These are phyloP conservation scores for Calocera viscosa DNA, from an alignment of 768 basidiomycete genomes.

Conservation along the genomic window DNA sequence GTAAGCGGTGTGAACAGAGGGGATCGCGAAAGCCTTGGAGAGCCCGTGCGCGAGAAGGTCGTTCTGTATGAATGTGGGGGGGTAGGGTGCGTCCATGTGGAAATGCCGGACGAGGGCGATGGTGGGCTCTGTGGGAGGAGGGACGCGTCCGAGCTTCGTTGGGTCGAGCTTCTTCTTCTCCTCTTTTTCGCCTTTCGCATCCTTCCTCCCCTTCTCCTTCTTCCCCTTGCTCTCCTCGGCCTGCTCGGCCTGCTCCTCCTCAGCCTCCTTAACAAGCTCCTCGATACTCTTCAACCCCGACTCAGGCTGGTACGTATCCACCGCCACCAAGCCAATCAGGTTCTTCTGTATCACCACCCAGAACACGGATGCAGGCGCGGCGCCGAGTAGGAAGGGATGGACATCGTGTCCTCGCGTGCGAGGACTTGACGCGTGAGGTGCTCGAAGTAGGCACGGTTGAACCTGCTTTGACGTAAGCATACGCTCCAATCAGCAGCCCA, in stretches of 20 bases:
- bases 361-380: slow-evolving; percentile 51
- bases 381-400: slow-evolving; percentile 42
- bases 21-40: slow-evolving; percentile 40
- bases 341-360: slow-evolving; percentile 54
- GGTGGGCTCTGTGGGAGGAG: slow-evolving; percentile 2
- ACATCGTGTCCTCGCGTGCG: slow-evolving; percentile 41
- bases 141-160: neutral
- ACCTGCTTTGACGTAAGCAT: slow-evolving; percentile 33
- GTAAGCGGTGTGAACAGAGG: slow-evolving; percentile 20
- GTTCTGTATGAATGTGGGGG: slow-evolving; percentile 43
- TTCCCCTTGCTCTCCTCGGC: neutral
- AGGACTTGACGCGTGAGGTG: slow-evolving; percentile 39
- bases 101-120: slow-evolving; percentile 64
- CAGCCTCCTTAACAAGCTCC: slow-evolving; percentile 18
- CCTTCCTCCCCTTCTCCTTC: neutral
- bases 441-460: slow-evolving; percentile 59
- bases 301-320: slow-evolving; percentile 43
- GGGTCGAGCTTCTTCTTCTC: slow-evolving; percentile 23
- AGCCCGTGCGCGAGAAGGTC: slow-evolving; percentile 54
- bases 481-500: neutral
- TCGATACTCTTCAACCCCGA: slow-evolving; percentile 29
- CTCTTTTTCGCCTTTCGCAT: neutral
- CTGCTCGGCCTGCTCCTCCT: neutral
- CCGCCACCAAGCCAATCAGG: slow-evolving; percentile 55
- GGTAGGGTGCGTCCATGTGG: slow-evolving; percentile 54